These are phyloP conservation scores for Trichosporon coremiiforme DNA, from an alignment of 1,284 basidiomycete species.

Conservation along the genomic window DNA sequence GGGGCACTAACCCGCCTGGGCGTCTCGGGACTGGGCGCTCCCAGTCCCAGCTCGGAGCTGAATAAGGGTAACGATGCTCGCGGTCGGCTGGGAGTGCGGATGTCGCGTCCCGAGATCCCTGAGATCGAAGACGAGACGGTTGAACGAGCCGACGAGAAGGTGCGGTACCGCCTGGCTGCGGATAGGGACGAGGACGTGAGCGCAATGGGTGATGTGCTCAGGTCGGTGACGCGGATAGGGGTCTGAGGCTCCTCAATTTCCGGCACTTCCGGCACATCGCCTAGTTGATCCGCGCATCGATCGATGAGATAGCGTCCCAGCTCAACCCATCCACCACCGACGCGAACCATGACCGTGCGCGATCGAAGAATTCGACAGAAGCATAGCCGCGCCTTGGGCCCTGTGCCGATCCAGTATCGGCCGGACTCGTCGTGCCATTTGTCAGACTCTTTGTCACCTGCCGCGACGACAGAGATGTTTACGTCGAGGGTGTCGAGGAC, in stretches of 20 bases:
- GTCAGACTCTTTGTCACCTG: slow-evolving; percentile 52
- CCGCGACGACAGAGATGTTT: slow-evolving; percentile 74
- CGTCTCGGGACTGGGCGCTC: not conserved
- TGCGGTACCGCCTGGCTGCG: not conserved
- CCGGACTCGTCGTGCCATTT: slow-evolving; percentile 84
- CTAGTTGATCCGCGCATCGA: slow-evolving; percentile 77
- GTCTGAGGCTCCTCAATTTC: not conserved
- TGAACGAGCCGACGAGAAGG: not conserved
- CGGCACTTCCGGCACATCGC: slow-evolving; percentile 34
- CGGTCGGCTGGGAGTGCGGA: not conserved
- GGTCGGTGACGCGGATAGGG: not conserved
- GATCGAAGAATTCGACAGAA: slow-evolving; percentile 88
- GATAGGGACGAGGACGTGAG: slow-evolving; percentile 20
- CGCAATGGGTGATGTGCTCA: slow-evolving; percentile 11
- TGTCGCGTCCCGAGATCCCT: not conserved
- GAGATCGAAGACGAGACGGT: not conserved
- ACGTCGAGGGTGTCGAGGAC: slow-evolving; percentile 86
- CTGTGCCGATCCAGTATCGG: slow-evolving; percentile 91
- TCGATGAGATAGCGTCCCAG: slow-evolving; percentile 83
- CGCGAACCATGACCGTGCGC: slow-evolving; percentile 90
- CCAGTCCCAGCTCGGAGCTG: not conserved
- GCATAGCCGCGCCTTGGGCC: slow-evolving; percentile 73
- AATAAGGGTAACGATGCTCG: slow-evolving; percentile 1
- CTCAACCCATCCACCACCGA: slow-evolving; percentile 90
- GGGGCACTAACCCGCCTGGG: slow-evolving; percentile 14